phyloP scores from a whole-genome alignment of 768 basidiomycete species.

The Boletus patriciae region DNA sequence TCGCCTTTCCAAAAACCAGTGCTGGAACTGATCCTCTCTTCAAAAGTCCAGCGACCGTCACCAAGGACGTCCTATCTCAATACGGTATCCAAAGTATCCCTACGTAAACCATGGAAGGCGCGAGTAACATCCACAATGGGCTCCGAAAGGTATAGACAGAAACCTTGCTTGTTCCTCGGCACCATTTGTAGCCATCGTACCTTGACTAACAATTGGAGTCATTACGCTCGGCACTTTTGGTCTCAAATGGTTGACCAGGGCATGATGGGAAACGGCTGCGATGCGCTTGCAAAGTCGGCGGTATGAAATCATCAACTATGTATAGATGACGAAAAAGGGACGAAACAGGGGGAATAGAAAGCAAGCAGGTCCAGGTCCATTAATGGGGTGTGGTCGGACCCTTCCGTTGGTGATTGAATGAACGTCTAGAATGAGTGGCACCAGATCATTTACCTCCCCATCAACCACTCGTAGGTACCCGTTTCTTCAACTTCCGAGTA shows the following conservation, averaged over 20 bases:
- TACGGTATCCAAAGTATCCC: slow-evolving; percentile 55
- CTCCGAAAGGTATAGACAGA: background rate
- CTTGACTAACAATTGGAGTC: background rate
- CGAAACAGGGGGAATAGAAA: no score
- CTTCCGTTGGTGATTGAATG: background rate
- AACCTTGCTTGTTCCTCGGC: slow-evolving; percentile 2
- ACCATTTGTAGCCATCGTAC: background rate
- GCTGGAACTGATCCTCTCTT: slow-evolving; percentile 85
- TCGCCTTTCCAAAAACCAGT: slow-evolving; percentile 93
- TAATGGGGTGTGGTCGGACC: no score
- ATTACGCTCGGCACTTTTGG: slow-evolving; percentile 1
- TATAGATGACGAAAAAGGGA: no score
- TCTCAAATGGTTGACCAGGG: background rate
- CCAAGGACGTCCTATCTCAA: slow-evolving; percentile 52
- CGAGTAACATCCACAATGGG: background rate
- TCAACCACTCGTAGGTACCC: no score
- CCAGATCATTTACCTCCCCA: background rate
- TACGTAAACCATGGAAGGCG: slow-evolving; percentile 8
- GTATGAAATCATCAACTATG: background rate
- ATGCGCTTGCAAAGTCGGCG: background rate
- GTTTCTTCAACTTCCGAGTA: no score
- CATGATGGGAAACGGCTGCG: background rate
- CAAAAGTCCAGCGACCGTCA: slow-evolving; percentile 74
- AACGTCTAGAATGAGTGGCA: background rate
- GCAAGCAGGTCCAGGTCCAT: background rate